These are phyloP conservation scores for Trichoderma asperellum DNA, from an alignment of 2,329 filamentous ascomycete species.

Conservation along the genomic window DNA sequence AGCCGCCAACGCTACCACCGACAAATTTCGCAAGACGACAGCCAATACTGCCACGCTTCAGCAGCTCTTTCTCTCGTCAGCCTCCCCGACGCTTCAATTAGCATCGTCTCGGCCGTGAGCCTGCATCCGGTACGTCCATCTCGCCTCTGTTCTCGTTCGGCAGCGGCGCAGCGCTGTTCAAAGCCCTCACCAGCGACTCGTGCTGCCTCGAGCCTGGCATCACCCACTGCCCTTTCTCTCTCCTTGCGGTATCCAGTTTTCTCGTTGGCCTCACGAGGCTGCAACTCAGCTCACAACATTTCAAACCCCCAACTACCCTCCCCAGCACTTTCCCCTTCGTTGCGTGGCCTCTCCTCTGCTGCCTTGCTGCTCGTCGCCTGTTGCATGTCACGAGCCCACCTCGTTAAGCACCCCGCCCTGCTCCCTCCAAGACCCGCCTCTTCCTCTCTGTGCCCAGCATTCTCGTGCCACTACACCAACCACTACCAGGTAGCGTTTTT, in stretches of 20 bases:
- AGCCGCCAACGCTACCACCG: slow-evolving; percentile 26
- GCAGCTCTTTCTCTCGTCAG: neutral
- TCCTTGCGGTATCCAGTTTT: neutral
- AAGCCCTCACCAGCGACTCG: slow-evolving; percentile 21
- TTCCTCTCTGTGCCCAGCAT: slow-evolving; percentile 27
- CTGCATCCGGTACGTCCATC: slow-evolving; percentile 19
- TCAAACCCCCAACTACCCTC: neutral
- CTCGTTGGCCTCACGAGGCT: slow-evolving; percentile 4
- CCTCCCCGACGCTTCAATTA: slow-evolving; percentile 12
- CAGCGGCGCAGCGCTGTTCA: slow-evolving; percentile 2
- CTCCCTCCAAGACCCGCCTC: slow-evolving; percentile 29
- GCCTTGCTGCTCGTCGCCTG: slow-evolving; percentile 29
- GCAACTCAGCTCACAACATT: neutral
- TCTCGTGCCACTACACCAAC: slow-evolving; percentile 29
- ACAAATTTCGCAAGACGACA: slow-evolving; percentile 22
- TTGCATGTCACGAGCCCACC: slow-evolving; percentile 31
- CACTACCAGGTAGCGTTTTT: slow-evolving; percentile 10
- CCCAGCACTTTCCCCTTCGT: slow-evolving; percentile 6
- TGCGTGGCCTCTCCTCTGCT: slow-evolving; percentile 11
- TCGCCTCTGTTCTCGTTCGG: neutral
- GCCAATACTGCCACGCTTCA: neutral
- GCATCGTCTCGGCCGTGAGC: neutral
- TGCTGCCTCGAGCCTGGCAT: neutral
- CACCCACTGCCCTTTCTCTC: neutral
- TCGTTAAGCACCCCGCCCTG: slow-evolving; percentile 31